Conservation (phyloP, 163 green algal species). For the Volvox carteri region DNA sequence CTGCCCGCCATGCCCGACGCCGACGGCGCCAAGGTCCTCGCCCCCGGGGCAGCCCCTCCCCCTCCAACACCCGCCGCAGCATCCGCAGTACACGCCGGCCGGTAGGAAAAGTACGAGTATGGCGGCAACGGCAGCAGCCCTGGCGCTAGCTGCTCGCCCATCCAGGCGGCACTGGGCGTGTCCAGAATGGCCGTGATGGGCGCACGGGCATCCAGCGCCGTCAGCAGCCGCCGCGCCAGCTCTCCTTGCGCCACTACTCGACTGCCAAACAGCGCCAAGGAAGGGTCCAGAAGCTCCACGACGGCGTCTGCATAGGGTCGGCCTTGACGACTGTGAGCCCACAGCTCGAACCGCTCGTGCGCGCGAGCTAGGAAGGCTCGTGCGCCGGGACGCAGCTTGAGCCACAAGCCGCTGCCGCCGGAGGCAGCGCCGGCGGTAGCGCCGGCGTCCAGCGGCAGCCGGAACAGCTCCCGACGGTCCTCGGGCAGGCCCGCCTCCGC, state of each 20-base stretch:
- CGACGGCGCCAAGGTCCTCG: slow-evolving; percentile 58
- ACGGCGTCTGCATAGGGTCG: slow-evolving; percentile 79
- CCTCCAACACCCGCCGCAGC: slow-evolving; percentile 68
- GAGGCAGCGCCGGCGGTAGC: too few relatives aligned
- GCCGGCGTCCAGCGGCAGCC: slow-evolving; percentile 33
- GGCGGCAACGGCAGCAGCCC: slow-evolving; percentile 20
- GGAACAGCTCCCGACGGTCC: slow-evolving; percentile 50
- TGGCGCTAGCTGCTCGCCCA: slow-evolving; percentile 11
- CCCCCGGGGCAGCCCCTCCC: slow-evolving; percentile 47
- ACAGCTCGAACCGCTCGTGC: slow-evolving; percentile 80
- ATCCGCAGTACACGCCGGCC: slow-evolving; percentile 36
- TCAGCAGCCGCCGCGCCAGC: slow-evolving; percentile 72
- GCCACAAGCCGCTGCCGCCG: slow-evolving; percentile 75
- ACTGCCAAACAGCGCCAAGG: slow-evolving; percentile 72
- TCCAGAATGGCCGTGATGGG: slow-evolving; percentile 54
- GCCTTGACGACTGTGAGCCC: slow-evolving; percentile 73
- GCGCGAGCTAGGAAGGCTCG: slow-evolving; percentile 74
- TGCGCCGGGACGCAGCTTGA: slow-evolving; percentile 83
- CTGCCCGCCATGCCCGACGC: slow-evolving; percentile 35
- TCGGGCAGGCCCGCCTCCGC: slow-evolving; percentile 43
- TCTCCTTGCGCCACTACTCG: slow-evolving; percentile 76
- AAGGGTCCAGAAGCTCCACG: slow-evolving; percentile 80
- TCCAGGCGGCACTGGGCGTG: slow-evolving; percentile 16
- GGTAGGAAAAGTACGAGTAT: slow-evolving; percentile 44
- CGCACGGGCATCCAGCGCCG: slow-evolving; percentile 47